Evolutionary conservation across 768 basidiomycete genomes (phyloP).

Genomic region (Cantharellus anzutake): DNA sequence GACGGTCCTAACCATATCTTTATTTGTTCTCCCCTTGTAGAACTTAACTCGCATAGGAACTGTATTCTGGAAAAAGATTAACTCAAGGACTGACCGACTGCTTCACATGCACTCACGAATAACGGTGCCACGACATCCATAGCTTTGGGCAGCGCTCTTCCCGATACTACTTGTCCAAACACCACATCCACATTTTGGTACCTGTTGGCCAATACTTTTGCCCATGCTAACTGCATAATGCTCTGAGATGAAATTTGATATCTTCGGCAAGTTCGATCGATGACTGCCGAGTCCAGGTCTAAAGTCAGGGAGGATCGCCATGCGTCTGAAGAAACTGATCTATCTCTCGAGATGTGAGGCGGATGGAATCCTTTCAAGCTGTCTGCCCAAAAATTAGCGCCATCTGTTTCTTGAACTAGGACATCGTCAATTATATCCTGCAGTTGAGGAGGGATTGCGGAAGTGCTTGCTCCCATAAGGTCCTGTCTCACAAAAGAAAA

Average conservation of each 20-base stretch:
- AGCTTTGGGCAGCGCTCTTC: not conserved
- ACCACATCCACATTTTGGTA: not conserved
- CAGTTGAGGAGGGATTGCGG: not conserved
- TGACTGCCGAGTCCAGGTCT: not conserved
- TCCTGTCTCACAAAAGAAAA: not conserved
- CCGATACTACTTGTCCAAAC: slow-evolving; percentile 1
- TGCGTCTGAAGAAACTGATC: not conserved
- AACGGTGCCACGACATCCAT: not conserved
- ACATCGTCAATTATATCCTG: not conserved
- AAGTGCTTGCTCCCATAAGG: not conserved
- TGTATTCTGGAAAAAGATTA: not conserved
- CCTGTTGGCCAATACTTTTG: not conserved
- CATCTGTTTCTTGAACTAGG: not conserved
- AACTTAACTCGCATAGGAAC: not conserved
- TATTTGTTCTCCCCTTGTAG: not conserved
- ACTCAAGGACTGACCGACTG: too few species aligned
- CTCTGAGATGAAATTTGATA: not conserved
- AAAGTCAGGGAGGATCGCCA: not conserved
- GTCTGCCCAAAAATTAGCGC: not conserved
- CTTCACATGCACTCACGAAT: not conserved
- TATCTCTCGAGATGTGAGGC: not conserved
- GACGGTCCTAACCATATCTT: not conserved
- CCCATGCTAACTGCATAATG: not conserved
- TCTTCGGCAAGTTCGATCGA: not conserved
- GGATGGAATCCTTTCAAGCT: not conserved